Percentiles rank a stretch among this genome's conserved stretches.
Conservation (phyloP, 768 basidiomycete genomes). For the Auricularia sp. region DNA sequence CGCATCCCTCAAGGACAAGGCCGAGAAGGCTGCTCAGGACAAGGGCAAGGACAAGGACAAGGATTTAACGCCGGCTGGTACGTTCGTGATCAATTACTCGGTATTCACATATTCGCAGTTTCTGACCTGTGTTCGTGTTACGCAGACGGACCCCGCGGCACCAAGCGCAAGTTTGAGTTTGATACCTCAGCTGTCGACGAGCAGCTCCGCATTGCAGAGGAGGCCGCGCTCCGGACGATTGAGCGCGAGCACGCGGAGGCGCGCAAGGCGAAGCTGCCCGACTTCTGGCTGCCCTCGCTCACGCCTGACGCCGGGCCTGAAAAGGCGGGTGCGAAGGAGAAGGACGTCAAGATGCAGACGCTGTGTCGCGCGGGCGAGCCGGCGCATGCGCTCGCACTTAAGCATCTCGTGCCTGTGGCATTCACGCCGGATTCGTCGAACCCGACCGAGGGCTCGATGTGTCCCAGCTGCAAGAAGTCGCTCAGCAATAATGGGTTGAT, state of each 20-base stretch:
- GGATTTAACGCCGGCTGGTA: neutral
- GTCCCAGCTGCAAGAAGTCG: constrained; percentile 78
- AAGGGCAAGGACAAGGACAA: constrained; percentile 4
- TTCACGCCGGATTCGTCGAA: constrained; percentile 43
- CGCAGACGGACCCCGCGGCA: constrained; percentile 28
- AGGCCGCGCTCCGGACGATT: constrained; percentile 72
- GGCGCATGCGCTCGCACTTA: constrained; percentile 77
- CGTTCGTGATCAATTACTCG: too few species aligned
- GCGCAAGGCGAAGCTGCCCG: constrained; percentile 80
- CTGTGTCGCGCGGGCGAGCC: constrained; percentile 77
- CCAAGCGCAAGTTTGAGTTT: constrained; percentile 82
- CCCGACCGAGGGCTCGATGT: constrained; percentile 47
- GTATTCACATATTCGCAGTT: too few species aligned
- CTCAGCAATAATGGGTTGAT: constrained; percentile 70
- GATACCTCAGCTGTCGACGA: constrained; percentile 61
- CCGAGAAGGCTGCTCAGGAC: constrained; percentile 5
- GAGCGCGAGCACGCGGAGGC: constrained; percentile 46
- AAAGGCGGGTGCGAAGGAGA: constrained; percentile 41
- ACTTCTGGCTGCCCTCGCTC: constrained; percentile 93
- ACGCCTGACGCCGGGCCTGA: constrained; percentile 69
- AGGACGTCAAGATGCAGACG: constrained; percentile 79
- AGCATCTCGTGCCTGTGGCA: constrained; percentile 71
- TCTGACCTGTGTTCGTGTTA: too few species aligned
- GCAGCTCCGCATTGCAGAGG: constrained; percentile 74
- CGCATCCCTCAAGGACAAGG: constrained; percentile 10